Base-by-base conservation (phyloP, 768 basidiomycete species). In the Phaffia australis region DNA sequence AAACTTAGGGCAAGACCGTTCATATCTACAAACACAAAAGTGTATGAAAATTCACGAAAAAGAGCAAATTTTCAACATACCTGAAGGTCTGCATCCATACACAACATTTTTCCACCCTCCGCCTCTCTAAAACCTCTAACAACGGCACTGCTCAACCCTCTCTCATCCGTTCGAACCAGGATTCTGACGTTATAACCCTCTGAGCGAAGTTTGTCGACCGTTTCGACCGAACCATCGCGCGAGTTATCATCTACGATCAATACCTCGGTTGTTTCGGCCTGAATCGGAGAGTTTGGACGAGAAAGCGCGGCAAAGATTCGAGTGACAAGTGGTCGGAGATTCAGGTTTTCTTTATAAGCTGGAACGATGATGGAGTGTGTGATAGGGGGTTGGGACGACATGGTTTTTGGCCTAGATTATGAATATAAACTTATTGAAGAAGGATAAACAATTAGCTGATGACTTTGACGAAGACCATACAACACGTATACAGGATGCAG, bases 41-140 rank as follows among this genome's bases (percentile, higher is more conserved):
- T n/a, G n/a, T n/a, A n/a, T n/a, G n/a, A n/a, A n/a, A n/a, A n/a
- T n/a, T n/a, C n/a, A n/a, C n/a, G n/a, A n/a, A n/a, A n/a, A n/a
- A n/a, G n/a, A n/a, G n/a, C n/a, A n/a, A n/a, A n/a, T n/a, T 42
- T 42, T 42, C 35, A 30, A 23, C 70, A 19, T 47, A 72, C 71
- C 65, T 74, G 73, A 21, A 74, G 27, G 51, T 74, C 73, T 6
- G 72, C 72, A 57, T 74, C 73, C 73, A 74, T 74, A 35, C 72
- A 72, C 32, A 74, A 54, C 50, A 72, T 57, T 48, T 70, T 71
- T 16, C 58, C 42, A 0, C 73, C 73, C 46, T 69, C 52, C 1
- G 73, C 72, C 11, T 65, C 56, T 52, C 69, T 68, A 46, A 74
- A 74, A 1, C 73, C 73, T n/a, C 71, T 32, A 52, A 74, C 57